These are phyloP conservation scores for Solanum arcanum DNA, from an alignment of 257 asterid genomes.

Conservation along the genomic window DNA sequence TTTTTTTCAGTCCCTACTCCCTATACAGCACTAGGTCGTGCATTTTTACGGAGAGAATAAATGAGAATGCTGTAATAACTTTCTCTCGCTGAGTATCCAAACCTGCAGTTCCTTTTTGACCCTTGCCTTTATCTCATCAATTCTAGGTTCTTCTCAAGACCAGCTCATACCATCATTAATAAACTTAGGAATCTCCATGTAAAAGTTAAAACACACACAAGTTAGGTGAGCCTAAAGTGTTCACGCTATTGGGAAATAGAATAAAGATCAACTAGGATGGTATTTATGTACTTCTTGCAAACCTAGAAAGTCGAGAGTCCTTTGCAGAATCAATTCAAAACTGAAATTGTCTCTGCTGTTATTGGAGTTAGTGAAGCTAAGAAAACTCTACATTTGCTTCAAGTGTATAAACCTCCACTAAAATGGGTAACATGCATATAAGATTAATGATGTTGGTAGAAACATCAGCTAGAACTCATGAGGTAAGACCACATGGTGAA, in stretches of 20 bases:
- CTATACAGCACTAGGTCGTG: background rate
- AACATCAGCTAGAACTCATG: background rate
- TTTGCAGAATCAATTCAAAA: background rate
- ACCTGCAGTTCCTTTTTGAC: background rate
- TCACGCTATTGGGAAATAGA: background rate
- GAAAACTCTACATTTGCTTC: background rate
- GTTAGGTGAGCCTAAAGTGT: background rate
- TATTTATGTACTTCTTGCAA: background rate
- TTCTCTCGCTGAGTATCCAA: background rate
- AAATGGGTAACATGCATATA: background rate
- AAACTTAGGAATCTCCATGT: background rate
- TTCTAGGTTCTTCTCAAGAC: background rate
- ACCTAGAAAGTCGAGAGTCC: background rate
- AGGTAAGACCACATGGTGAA: background rate
- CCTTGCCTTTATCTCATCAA: background rate
- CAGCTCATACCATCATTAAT: background rate
- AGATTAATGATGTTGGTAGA: background rate
- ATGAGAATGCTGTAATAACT: background rate
- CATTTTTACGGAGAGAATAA: background rate
- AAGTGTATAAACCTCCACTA: background rate
- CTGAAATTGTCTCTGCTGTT: background rate
- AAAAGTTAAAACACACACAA: background rate
- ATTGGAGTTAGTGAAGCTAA: background rate
- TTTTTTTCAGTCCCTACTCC: background rate
- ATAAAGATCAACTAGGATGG: background rate